A percentile compares a stretch with the other conserved stretches of the same genome.
These are phyloP conservation scores for Paramyrothecium roridum DNA, from an alignment of 2,329 filamentous ascomycete species.

Conservation along the genomic window DNA sequence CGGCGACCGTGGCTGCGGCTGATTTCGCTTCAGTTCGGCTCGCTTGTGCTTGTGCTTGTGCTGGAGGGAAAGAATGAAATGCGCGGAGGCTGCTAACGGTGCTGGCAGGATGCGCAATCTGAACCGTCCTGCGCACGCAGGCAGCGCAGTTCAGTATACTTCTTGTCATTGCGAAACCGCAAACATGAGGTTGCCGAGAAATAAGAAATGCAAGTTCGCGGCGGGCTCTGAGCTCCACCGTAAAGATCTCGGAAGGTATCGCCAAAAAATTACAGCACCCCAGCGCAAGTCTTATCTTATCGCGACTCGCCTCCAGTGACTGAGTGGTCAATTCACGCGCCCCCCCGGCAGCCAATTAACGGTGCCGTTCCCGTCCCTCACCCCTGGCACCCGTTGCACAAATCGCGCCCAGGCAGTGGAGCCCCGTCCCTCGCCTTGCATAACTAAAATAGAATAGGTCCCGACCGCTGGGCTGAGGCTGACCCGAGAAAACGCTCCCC, in stretches of 20 bases:
- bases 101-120: conserved; percentile 7
- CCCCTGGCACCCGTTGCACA: background rate
- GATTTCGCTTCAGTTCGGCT: background rate
- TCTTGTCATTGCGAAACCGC: conserved; percentile 15
- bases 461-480: background rate
- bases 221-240: too few species aligned
- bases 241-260: too few species aligned
- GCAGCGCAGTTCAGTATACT: conserved; percentile 20
- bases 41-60: background rate
- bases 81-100: background rate
- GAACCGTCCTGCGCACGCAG: conserved; percentile 22
- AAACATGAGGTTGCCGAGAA: background rate
- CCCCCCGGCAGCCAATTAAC: background rate
- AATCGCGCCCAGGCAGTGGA: background rate
- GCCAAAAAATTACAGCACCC: too few species aligned
- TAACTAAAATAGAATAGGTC: background rate
- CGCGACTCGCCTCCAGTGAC: background rate
- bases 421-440: background rate
- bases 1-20: conserved; percentile 7
- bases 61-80: background rate
- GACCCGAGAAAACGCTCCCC: background rate
- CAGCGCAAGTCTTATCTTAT: conserved; percentile 10
- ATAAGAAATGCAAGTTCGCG: too few species aligned
- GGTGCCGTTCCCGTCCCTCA: background rate
- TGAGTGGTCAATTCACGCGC: too few species aligned